Base-by-base conservation (phyloP, 768 basidiomycete genomes). In the Strobilomyces dryophilus region DNA sequence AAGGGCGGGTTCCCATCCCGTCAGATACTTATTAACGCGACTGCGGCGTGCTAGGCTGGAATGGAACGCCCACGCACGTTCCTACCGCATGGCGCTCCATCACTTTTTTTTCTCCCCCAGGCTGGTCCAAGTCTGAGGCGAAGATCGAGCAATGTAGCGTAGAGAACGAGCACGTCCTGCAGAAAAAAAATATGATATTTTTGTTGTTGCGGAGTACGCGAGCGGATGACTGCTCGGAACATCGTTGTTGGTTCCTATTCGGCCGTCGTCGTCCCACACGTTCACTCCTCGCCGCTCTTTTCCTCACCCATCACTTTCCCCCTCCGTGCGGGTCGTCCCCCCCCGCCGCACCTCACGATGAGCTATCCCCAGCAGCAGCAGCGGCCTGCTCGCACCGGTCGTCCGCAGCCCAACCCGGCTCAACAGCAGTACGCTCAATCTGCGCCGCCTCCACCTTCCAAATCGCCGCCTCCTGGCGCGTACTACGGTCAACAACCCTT, bases 361-460 rank as follows among this genome's bases (percentile, higher is more conserved):
- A 68, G 55, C 50, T 75, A 81, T 39, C 83, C 77, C 31, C 74
- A 71, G 1, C 63, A 74, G 18, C 71, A 76, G 46, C 68, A 73
- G 2, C 76, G 72, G 48, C 71, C 71, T 6, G 4, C 47, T 8
- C 61, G 66, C n/a, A 47, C 47, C 17, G 50, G 50, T 17, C 66
- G 64, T 17, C 75, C 75, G 17, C 71, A 73, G 29, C 61, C 62
- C 24, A 24, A 8, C 73, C 78, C 1, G 58, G 72, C 21, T 64
- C 53, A 29, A 29, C 50, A 5, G 5, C 34, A 11, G 34, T 56
- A 69, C 29, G 21, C 40, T 9, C 65, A 71, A 18, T 44, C 57
- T 17, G 51, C 46, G 31, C 37, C 58, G 18, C 64, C 53, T 14
- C 65, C 65, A 15, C 60, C 56, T 21, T 45, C 64, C 17, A 52